Base-by-base conservation (phyloP, 2,329 filamentous ascomycete species). In the Neonectria ditissima region DNA sequence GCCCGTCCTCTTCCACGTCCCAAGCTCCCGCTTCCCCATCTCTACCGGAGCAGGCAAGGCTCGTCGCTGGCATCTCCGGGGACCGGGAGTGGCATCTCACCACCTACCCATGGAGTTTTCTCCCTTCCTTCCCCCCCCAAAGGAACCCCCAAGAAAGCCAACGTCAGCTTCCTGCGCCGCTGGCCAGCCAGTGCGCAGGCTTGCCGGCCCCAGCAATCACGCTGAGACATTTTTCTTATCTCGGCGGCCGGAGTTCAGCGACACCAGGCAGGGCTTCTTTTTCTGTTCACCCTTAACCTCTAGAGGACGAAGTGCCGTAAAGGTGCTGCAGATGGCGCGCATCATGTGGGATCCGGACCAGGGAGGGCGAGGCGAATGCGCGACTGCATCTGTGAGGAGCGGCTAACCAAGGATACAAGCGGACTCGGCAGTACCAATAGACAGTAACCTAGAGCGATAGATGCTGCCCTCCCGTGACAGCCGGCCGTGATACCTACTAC, bases 341-440 rank as follows among this genome's bases (percentile, higher is more conserved):
- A 71, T 71, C 66, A 69, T 69, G 67, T 67, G 68, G 59, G 43
- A 69, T 62, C 45, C 30, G 41, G 55, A 65, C 56, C 65, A 70
- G 65, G 55, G 34, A 65, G 37, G 63, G 16, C 34, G 20, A 63
- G 53, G 39, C 43, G 50, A 61, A 18, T 41, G 45, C 43, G 34
- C 59, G 34, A 60, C 50, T 54, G 14, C 22, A 63, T 68, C 62
- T 61, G 55, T 37, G 59, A 62, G 34, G 51, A 51, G 52, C 71
- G 71, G 71, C 64, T 73, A 73, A 63, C 61, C 62, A 65, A 73
- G 71, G 71, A 55, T 73, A 73, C 56, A 63, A 57, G 55, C 68
- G 71, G 71, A 59, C 66, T 55, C 63, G 59, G 65, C 50, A 67
- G 65, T 68, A 9, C 37, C 14, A 34, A 55, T n/a, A n/a, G n/a